Conservation (phyloP, 306 rosid species). For the Inga laurina region DNA sequence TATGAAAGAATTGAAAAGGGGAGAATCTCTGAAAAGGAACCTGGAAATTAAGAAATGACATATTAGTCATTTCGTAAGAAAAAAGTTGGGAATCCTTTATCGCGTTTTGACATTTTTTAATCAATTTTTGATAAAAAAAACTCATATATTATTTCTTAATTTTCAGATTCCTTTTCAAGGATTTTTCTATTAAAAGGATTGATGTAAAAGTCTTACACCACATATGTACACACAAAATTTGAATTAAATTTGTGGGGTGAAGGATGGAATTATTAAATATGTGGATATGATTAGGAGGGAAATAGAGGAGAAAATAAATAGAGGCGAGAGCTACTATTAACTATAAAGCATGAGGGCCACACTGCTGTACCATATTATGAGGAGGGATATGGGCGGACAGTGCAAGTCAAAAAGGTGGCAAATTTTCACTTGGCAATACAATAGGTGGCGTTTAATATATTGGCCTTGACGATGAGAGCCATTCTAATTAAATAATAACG, state of each 20-base stretch:
- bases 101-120: too few relatives aligned
- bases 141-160: too few relatives aligned
- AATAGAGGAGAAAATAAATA: not conserved
- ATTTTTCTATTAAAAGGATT: too few relatives aligned
- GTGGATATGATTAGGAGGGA: not conserved
- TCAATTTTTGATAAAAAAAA: too few relatives aligned
- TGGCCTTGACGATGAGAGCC: not conserved
- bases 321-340: not conserved
- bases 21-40: too few relatives aligned
- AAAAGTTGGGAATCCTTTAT: too few relatives aligned
- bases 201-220: not conserved
- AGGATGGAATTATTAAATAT: not conserved
- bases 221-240: not conserved
- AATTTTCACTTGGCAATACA: not conserved
- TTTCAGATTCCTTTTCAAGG: too few relatives aligned
- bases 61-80: too few relatives aligned
- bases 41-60: too few relatives aligned
- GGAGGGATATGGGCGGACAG: not conserved
- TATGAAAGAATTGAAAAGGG: not conserved
- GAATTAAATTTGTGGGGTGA: not conserved
- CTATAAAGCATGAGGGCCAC: not conserved
- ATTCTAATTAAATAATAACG: not conserved
- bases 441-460: not conserved
- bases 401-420: not conserved
- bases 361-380: not conserved